Evolutionary conservation across 345 rosid genomes (phyloP), one percentile per base, ranked within the genome.

Genomic region (Populus alba): DNA sequence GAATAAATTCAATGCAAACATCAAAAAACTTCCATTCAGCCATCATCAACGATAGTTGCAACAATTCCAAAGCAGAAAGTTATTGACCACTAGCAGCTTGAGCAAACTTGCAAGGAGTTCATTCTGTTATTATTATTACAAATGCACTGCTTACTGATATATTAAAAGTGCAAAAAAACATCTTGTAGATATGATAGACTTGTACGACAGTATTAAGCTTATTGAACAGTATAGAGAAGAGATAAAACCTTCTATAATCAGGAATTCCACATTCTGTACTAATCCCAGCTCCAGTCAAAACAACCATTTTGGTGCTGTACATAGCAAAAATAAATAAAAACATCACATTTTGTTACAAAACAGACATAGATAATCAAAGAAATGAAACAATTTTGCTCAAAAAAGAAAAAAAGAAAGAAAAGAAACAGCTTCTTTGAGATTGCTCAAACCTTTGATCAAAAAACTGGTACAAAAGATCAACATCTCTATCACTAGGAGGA

Each of bases 181-280:
- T 47, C 53, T 47, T 12, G 53, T 47, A 47, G 53, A 47, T 47
- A 47, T 47, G 53, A 47, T 4, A 47, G 53, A 47, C 53, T 47
- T 16, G 18, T 15, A 47, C 5, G 53, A 47, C 53, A 47, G 53
- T 47, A 15, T 47, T 47, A 47, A 1, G 53, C 16, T 15, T 13
- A 15, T 15, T 47, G 53, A 47, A 47, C 53, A 37, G 13, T 29
- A 22, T 13, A 35, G 57, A 45, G 25, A 73, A 57, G 71, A 70
- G 16, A 29, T 5, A 35, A 33, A 82, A 93, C 99, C 99, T 95
- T 89, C 99, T 89, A 66, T 93, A 95, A 82, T 95, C 99, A 72
- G 99, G 99, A 83, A 95, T 95, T 63, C 99, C 98, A 77, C 94
- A 88, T 82, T 95, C 99, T 0, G 99, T 95, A 73, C 98, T 95